These are phyloP conservation scores for Sphaerulina vaccinii DNA, from an alignment of 2,329 filamentous ascomycete species.

Conservation along the genomic window DNA sequence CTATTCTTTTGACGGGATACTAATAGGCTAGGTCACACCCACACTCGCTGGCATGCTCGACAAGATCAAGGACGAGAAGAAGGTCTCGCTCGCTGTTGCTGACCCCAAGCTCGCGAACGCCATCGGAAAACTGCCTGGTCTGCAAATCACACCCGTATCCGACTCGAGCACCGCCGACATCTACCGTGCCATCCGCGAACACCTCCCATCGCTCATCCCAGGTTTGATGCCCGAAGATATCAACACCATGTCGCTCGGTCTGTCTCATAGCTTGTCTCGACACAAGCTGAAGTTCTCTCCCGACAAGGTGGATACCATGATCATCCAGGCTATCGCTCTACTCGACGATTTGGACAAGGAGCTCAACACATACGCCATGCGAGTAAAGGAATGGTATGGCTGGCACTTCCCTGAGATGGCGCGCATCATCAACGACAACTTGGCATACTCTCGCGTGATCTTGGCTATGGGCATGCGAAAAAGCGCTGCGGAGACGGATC, in stretches of 20 bases:
- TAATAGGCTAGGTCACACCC: conserved; percentile 77
- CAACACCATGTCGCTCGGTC: conserved; percentile 90
- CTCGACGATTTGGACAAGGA: conserved; percentile 98
- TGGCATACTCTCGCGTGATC: conserved; percentile 87
- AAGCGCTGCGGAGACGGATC: conserved; percentile 71
- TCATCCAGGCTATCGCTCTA: conserved; percentile 91
- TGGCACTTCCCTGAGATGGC: conserved; percentile 99
- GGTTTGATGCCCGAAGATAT: conserved; percentile 82
- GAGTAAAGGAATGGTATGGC: conserved; percentile 99
- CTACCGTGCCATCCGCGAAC: conserved; percentile 90
- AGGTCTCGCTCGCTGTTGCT: conserved; percentile 88
- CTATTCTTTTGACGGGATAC: too few relatives aligned
- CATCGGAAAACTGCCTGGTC: conserved; percentile 85
- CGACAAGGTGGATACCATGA: conserved; percentile 99
- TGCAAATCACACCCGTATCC: conserved; percentile 80
- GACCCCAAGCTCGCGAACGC: conserved; percentile 88
- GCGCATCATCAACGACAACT: conserved; percentile 94
- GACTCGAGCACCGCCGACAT: conserved; percentile 82
- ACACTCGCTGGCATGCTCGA: conserved; percentile 80
- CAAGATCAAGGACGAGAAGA: conserved; percentile 94
- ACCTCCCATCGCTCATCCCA: conserved; percentile 86
- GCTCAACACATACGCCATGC: conserved; percentile 97
- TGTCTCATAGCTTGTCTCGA: conserved; percentile 92
- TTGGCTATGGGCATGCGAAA: conserved; percentile 85
- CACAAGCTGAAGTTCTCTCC: conserved; percentile 99